Evolutionary conservation across 495 filamentous ascomycete species (phyloP), one percentile per base, ranked within the genome.

Genomic region (Collariella sp.): DNA sequence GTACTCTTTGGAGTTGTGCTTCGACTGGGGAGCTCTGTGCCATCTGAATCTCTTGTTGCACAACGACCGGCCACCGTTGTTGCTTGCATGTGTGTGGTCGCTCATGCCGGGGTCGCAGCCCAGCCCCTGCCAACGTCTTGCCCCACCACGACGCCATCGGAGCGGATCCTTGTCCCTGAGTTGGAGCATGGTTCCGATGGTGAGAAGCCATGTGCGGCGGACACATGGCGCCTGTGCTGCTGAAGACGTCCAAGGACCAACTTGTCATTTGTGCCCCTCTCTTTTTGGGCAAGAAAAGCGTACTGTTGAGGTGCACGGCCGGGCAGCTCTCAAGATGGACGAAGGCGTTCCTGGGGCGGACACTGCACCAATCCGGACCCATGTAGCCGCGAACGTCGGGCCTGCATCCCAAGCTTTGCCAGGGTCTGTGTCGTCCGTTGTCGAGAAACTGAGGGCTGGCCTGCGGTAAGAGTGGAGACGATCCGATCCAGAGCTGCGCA

Each of bases 101-200:
- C 36, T 36, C n/a, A 16, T 23, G 20, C 24, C 29, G 23, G 46
- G 54, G 46, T 47, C 54, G 34, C 19, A 51, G 47, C 51, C 18
- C 42, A 33, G 29, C 44, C 56, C 51, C 41, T 51, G 57, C 35
- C 47, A 59, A 39, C 16, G 35, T 44, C 39, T 5, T 44, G 29
- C 34, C 16, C 57, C 57, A 59, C 57, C 46, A 6, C 24, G 24
- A 47, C 47, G 52, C 51, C 46, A 50, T 36, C 23, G 38, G 15
- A 36, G 39, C 40, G 46, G 51, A 47, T 24, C 39, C 18, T 11
- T 33, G 56, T 39, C 23, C 46, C 39, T 22, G 38, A 29, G 29
- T 48, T 38, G 51, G 57, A 59, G n/a, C 46, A 55, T 46, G 51
- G 7, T 31, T 19, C 47, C 51, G 57, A 52, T 55, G 40, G 41